Base-by-base conservation (phyloP, 2,329 filamentous ascomycete genomes). In the Fusarium domesticum region DNA sequence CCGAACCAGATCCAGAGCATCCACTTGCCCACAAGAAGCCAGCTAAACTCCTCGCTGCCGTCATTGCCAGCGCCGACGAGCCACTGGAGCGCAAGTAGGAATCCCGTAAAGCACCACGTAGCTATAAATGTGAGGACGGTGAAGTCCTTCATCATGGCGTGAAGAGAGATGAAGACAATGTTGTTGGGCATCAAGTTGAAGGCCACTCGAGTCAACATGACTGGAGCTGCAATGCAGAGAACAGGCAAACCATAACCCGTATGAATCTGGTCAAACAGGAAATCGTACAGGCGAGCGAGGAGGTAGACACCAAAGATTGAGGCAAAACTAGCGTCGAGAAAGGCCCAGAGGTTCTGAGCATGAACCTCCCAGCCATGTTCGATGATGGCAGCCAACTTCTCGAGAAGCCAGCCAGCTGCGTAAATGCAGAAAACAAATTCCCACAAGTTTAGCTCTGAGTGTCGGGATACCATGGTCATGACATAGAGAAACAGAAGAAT, bases 1-100 rank as follows among this genome's bases (percentile, higher is more conserved):
- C 85, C 85, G 55, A 89, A 89, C 85, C 85, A 89, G 54, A 89
- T 85, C 81, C 83, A 88, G 3, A 89, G 72, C 75, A 89, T 85
- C 85, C 85, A 89, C 64, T 87, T 87, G 23, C 77, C 77, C 38
- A 88, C 84, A 0, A 82, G 84, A 20, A 66, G 62, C 69, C 70
- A 73, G 30, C 58, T 61, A 2, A 67, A 65, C 17, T 61, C 51
- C 47, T 66, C 46, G 45, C 62, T 47, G 14, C 50, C 51, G 20
- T 54, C 62, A 17, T 57, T 52, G 38, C 53, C 61, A 2, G 59
- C 59, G 18, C 58, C 61, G 25, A 69, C 59, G 6, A 89, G 76
- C 84, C 85, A 88, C 48, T 79, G 75, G 64, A 89, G 73, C 6
- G 83, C 81, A 8, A 89, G 72, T 7, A 88, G 69, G 61, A 89